Conservation (phyloP, 1,284 basidiomycete species). For the Austroboletus olivaceoglutinosus region DNA sequence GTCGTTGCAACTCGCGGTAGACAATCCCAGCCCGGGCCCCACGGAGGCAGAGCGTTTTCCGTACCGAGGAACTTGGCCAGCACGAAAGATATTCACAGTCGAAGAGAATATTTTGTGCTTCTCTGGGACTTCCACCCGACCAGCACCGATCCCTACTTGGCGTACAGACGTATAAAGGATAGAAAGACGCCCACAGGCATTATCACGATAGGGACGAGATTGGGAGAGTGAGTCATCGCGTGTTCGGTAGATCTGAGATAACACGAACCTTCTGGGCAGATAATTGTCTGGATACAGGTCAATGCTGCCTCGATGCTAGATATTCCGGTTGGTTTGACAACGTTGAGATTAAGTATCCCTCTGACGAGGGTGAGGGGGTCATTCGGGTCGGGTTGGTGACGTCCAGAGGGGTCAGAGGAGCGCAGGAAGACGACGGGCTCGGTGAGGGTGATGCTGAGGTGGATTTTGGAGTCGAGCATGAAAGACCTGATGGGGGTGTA, state of each 20-base stretch:
- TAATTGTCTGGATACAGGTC: conserved; percentile 58
- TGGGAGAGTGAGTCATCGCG: not conserved
- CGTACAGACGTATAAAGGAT: conserved; percentile 6
- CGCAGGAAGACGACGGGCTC: conserved; percentile 85
- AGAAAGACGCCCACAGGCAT: not conserved
- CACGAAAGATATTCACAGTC: conserved; percentile 75
- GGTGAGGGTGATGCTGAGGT: conserved; percentile 67
- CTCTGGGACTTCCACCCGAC: conserved; percentile 77
- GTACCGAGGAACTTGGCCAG: conserved; percentile 33
- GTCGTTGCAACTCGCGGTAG: conserved; percentile 34
- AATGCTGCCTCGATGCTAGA: conserved; percentile 83
- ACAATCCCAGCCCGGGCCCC: conserved; percentile 71
- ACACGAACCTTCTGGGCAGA: conserved; percentile 81
- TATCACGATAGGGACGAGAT: not conserved
- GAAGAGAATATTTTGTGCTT: conserved; percentile 76
- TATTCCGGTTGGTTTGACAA: conserved; percentile 83
- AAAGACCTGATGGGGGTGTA: not conserved
- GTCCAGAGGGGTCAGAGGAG: conserved; percentile 39
- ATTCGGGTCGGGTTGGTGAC: conserved; percentile 8
- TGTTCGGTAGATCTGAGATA: not conserved
- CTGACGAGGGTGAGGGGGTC: conserved; percentile 76
- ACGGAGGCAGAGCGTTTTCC: conserved; percentile 68
- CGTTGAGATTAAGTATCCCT: conserved; percentile 78
- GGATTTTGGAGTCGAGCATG: conserved; percentile 34
- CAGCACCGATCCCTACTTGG: conserved; percentile 68